phyloP scores from a whole-genome alignment of 164 flowering plant genomes.

The Cinnamomum micranthum region DNA sequence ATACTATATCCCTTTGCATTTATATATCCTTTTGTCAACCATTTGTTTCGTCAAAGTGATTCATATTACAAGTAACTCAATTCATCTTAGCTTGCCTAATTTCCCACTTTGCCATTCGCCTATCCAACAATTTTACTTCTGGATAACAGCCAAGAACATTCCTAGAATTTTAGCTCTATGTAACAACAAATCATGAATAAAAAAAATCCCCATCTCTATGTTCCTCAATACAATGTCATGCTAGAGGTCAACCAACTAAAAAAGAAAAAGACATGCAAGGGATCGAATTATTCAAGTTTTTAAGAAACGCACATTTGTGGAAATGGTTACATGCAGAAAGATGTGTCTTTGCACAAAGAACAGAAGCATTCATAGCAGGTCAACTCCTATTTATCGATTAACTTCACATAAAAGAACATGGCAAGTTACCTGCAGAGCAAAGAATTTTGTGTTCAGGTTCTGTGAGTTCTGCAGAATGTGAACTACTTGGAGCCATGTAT shows the following conservation, averaged over 20 bases:
- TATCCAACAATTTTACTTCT: too few relatives aligned
- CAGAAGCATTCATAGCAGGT: neutral
- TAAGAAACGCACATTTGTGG: too few relatives aligned
- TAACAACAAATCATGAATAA: neutral
- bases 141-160: too few relatives aligned
- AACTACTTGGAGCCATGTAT: constrained; percentile 98
- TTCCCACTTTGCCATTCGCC: too few relatives aligned
- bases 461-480: constrained; percentile 80
- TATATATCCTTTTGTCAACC: too few relatives aligned
- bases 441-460: constrained; percentile 87
- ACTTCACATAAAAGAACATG: neutral
- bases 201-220: neutral
- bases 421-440: constrained; percentile 74
- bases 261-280: too few relatives aligned
- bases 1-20: too few relatives aligned
- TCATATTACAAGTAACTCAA: too few relatives aligned
- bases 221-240: neutral
- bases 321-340: too few relatives aligned
- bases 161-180: neutral
- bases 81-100: too few relatives aligned
- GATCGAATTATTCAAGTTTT: too few relatives aligned
- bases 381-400: neutral
- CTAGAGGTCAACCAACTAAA: neutral
- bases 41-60: too few relatives aligned
- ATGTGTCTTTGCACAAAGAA: neutral